Conservation (phyloP, 495 filamentous ascomycete species). For the Penicillium dipodomyicola region DNA sequence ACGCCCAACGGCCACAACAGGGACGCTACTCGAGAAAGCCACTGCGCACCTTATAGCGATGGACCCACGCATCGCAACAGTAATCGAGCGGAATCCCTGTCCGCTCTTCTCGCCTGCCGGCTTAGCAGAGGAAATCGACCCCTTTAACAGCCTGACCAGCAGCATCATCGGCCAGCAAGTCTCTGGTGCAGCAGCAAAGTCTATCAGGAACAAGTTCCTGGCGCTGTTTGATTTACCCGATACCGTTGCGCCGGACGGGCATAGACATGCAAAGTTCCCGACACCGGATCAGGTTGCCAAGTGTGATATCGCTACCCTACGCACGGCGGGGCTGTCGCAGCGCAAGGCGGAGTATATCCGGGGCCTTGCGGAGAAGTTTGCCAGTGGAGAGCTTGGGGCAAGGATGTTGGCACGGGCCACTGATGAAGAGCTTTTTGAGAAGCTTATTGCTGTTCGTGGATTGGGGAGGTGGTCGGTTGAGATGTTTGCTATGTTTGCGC, state of each 20-base stretch:
- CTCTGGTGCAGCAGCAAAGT: constrained; percentile 82
- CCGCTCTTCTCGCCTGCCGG: constrained; percentile 77
- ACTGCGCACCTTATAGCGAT: constrained; percentile 71
- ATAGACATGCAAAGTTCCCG: constrained; percentile 58
- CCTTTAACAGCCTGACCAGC: constrained; percentile 76
- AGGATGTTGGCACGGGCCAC: constrained; percentile 69
- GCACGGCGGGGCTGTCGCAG: constrained; percentile 82
- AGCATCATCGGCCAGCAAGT: constrained; percentile 97
- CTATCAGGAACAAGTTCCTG: constrained; percentile 84
- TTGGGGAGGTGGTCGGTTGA: constrained; percentile 90
- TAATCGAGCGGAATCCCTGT: constrained; percentile 77
- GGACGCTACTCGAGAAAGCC: constrained; percentile 73
- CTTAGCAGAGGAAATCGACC: constrained; percentile 78
- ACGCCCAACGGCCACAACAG: constrained; percentile 60
- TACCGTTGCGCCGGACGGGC: constrained; percentile 16
- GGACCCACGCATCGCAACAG: constrained; percentile 67
- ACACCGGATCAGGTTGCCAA: constrained; percentile 66
- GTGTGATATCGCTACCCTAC: constrained; percentile 59
- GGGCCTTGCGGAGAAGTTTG: constrained; percentile 81
- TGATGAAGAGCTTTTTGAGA: constrained; percentile 82
- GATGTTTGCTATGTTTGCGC: constrained; percentile 92
- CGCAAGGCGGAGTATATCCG: constrained; percentile 93
- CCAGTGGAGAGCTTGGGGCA: constrained; percentile 67
- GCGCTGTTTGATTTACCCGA: constrained; percentile 59
- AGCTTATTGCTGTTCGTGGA: constrained; percentile 79